phyloP scores from a whole-genome alignment of 164 flowering plant genomes.

The Chimonanthus praecox region DNA sequence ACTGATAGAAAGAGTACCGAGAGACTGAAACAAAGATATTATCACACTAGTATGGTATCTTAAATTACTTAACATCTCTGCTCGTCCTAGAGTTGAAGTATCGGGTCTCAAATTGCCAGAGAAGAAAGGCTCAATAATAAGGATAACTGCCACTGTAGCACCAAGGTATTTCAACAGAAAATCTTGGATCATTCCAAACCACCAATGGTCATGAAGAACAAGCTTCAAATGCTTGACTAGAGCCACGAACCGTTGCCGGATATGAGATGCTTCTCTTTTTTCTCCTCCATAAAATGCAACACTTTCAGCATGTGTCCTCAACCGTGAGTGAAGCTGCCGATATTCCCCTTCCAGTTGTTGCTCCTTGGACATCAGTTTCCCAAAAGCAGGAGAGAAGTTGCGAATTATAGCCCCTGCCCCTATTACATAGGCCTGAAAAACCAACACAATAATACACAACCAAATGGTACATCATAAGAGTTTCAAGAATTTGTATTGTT shows the following conservation, averaged over 20 bases:
- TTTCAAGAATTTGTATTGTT: not conserved
- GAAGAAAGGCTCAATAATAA: slow-evolving; percentile 97
- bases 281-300: slow-evolving; percentile 98
- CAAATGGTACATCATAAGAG: not conserved
- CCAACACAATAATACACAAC: not conserved
- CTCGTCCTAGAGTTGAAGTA: slow-evolving; percentile 88
- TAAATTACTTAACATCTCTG: slow-evolving; percentile 95
- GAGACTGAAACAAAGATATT: slow-evolving; percentile 84
- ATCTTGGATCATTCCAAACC: slow-evolving; percentile 99
- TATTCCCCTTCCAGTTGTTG: slow-evolving; percentile 98
- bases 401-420: slow-evolving; percentile 82
- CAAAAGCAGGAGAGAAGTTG: slow-evolving; percentile 94
- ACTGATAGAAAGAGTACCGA: slow-evolving; percentile 94
- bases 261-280: slow-evolving; percentile 81
- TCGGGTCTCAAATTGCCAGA: slow-evolving; percentile 87
- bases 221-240: slow-evolving; percentile 66
- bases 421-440: slow-evolving; percentile 74
- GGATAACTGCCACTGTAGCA: slow-evolving; percentile 92
- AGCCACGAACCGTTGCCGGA: slow-evolving; percentile 69
- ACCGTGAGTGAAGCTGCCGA: slow-evolving; percentile 87
- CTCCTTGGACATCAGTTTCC: slow-evolving; percentile 88
- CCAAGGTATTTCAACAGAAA: slow-evolving; percentile 96
- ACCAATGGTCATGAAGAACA: slow-evolving; percentile 98
- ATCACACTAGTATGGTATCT: slow-evolving; percentile 99
- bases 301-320: slow-evolving; percentile 97